Evolutionary conservation across 2,329 filamentous ascomycete genomes (phyloP).

Genomic region (Trichoderma simmonsii): DNA sequence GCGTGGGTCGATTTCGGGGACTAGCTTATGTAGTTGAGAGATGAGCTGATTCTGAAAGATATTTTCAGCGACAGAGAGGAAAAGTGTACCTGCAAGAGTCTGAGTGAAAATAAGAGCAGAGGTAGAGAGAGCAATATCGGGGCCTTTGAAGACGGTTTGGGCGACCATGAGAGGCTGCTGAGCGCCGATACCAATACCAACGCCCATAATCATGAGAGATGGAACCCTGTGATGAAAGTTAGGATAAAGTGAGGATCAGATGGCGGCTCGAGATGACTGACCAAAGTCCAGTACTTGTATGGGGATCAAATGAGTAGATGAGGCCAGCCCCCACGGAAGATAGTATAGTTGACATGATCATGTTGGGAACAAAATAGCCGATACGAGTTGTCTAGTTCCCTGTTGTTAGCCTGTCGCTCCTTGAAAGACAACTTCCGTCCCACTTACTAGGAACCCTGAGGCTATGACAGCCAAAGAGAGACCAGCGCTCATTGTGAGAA

Average conservation of each 20-base stretch:
- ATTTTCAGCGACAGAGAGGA: conserved; percentile 17
- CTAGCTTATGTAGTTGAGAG: conserved; percentile 9
- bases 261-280: background rate
- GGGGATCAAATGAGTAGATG: conserved; percentile 37
- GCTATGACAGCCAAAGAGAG: conserved; percentile 24
- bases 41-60: conserved; percentile 14
- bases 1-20: conserved; percentile 9
- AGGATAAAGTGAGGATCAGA: background rate
- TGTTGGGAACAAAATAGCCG: conserved; percentile 41
- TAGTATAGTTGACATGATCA: conserved; percentile 33
- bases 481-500: conserved; percentile 20
- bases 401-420: background rate
- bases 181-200: conserved; percentile 34
- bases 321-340: conserved; percentile 36
- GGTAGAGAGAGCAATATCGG: conserved; percentile 18
- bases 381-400: conserved; percentile 12
- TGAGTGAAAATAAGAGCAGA: conserved; percentile 16
- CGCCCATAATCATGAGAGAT: conserved; percentile 33
- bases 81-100: conserved; percentile 12
- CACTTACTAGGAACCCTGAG: background rate
- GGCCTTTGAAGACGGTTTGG: conserved; percentile 17
- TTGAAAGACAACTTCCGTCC: background rate
- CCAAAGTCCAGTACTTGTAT: conserved; percentile 25
- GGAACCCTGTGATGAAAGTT: background rate
- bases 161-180: conserved; percentile 28